Conservation (phyloP, 148 eudicot species). For the Chenopodium berlandieri region DNA sequence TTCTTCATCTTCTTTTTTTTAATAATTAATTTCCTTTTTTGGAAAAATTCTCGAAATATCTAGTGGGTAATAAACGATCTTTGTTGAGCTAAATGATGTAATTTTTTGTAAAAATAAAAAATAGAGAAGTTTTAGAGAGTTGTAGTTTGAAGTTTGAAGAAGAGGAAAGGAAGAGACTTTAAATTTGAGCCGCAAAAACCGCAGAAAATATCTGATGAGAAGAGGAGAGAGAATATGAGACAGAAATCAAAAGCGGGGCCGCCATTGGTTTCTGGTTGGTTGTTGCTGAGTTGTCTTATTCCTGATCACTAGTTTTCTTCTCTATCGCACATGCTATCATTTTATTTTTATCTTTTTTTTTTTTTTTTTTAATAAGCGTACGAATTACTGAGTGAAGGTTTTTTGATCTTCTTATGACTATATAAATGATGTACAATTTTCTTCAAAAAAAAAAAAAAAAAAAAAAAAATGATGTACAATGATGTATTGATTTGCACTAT, state of each 20-base stretch:
- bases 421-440: too few species aligned
- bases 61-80: slow-evolving; percentile 2
- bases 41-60: background rate
- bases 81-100: background rate
- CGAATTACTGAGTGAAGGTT: too few species aligned
- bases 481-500: too few species aligned
- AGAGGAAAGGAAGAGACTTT: background rate
- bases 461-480: too few species aligned
- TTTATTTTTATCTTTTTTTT: too few species aligned
- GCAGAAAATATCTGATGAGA: slow-evolving; percentile 35
- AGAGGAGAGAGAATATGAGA: background rate
- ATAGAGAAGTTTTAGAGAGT: too few species aligned
- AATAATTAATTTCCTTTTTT: background rate
- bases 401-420: too few species aligned
- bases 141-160: too few species aligned
- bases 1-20: background rate
- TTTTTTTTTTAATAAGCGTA: too few species aligned
- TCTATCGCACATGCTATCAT: too few species aligned
- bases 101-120: too few species aligned
- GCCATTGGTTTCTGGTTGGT: slow-evolving; percentile 36
- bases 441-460: too few species aligned
- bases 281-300: slow-evolving; percentile 36
- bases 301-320: slow-evolving; percentile 25
- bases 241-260: slow-evolving; percentile 35
- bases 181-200: slow-evolving; percentile 32